phyloP scores from a whole-genome alignment of 2,329 filamentous ascomycete genomes.

The Aspergillus amoenus region DNA sequence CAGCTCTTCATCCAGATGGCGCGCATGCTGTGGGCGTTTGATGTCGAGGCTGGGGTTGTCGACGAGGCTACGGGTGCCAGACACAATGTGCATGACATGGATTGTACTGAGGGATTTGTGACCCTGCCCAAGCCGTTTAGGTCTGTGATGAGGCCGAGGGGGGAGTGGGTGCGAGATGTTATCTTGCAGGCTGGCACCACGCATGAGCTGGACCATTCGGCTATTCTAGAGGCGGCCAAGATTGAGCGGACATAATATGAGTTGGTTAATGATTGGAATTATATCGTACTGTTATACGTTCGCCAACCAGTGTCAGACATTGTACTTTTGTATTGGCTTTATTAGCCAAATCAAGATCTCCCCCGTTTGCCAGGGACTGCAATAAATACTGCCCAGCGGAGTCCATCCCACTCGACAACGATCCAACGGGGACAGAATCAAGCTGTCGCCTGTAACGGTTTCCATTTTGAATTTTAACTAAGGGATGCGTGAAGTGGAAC shows the following conservation, averaged over 20 bases:
- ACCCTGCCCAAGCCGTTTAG: not conserved
- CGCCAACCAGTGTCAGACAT: too few species aligned
- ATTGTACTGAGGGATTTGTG: conserved; percentile 1
- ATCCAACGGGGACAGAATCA: too few species aligned
- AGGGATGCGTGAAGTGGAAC: too few species aligned
- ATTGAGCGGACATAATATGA: not conserved
- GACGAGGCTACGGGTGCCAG: not conserved
- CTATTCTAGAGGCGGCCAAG: not conserved
- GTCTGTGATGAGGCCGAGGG: not conserved
- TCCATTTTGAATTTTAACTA: too few species aligned
- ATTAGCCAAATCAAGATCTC: too few species aligned
- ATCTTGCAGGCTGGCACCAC: not conserved
- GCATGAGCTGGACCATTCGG: not conserved
- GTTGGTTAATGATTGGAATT: too few species aligned
- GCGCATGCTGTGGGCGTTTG: conserved; percentile 2
- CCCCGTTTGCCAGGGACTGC: too few species aligned
- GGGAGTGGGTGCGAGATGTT: not conserved
- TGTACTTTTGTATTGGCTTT: too few species aligned
- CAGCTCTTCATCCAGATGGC: conserved; percentile 6
- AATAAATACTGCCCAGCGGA: too few species aligned
- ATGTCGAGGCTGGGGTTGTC: not conserved
- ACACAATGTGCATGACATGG: not conserved
- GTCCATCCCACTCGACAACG: too few species aligned
- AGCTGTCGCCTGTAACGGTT: too few species aligned
- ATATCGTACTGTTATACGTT: too few species aligned